Evolutionary conservation across 2,329 filamentous ascomycete species (phyloP), one percentile per base, ranked within the genome.

Genomic region (Clonostachys rhizophaga): DNA sequence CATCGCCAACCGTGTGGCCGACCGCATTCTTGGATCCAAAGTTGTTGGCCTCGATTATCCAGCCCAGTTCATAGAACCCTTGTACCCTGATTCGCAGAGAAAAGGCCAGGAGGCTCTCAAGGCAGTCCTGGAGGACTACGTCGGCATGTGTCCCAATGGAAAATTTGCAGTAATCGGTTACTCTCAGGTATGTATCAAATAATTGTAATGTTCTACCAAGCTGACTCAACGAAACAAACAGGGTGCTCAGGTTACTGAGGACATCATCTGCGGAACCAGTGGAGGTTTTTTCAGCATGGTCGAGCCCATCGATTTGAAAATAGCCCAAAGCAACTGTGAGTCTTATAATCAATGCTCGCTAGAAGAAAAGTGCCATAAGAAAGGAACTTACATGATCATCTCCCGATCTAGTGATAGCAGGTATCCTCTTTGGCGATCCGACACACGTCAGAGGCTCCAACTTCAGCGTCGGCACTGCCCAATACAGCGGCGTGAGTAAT

Each of bases 91-190:
- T 5, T 72, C 69, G 2, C 68, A 68, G 47, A 47, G 34, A n/a
- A 55, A 56, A 5, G 69, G 69, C 30, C 56, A 57, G 39, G 40
- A 57, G 40, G 58, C 54, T 34, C 49, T 70, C 57, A 63, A 57
- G 16, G 40, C 54, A 30, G 54, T 56, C 43, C 49, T 72, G 39
- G 51, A 52, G 12, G 48, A 54, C 18, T 70, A 72, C 49, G 53
- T 55, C 51, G 43, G 55, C 33, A 54, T 55, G 5, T 72, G 69
- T 37, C 68, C 69, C 8, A 50, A 62, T n/a, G 58, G 57, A 46
- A 69, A 70, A 56, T 58, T 72, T 43, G 69, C 66, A 5, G 52
- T 72, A 33, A 43, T 72, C 41, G 69, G 69, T 2, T 72, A 67
- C 49, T 72, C 69, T 3, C 69, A 72, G 61, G 66, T 64, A 49